Evolutionary conservation across 768 basidiomycete species (phyloP), one percentile per base, ranked within the genome.

Genomic region (Lyophyllum decastes): DNA sequence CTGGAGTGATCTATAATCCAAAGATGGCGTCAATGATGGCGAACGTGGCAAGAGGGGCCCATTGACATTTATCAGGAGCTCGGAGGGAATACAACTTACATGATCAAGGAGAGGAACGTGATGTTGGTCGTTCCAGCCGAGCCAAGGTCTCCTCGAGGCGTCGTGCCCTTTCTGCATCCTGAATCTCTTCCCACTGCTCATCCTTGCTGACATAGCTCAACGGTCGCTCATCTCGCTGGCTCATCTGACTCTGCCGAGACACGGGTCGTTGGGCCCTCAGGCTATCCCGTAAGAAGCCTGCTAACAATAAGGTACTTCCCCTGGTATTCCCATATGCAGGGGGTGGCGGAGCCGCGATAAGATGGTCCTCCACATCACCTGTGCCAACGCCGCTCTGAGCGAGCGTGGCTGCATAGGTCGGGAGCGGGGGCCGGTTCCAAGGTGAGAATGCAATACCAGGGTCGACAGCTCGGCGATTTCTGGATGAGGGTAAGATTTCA

Each of bases 241-340:
- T 74, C 53, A 65, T 62, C 51, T 72, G 64, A 53, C 70, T 77
- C 45, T 70, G 70, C 27, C 62, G 69, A 51, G 78, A 78, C 14
- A 60, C 49, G 51, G 79, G 81, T 54, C 82, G 73, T 65, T 82
- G 78, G 27, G 77, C 76, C n/a, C 83, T 66, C 62, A 83, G 63
- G 57, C 77, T 78, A 24, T 80, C 73, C 44, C 74, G 70, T 52
- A 88, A 66, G 68, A 77, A 81, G 5, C 85, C 83, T 0, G 79
- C 65, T 19, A 89, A 74, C 44, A 90, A 64, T 44, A 90, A 75
- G 19, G 78, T 87, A 71, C 86, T 88, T 34, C 87, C 88, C 48
- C 88, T 80, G 19, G 86, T 88, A 62, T 88, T 80, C 22, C 89
- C 89, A 67, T 90, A 90, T n/a, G 87, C 86, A 10, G 89, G 89